Percentiles rank a stretch among this genome's conserved stretches.
Evolutionary conservation across 1,284 basidiomycete genomes (phyloP).

Genomic region (Schizophyllum commune): DNA sequence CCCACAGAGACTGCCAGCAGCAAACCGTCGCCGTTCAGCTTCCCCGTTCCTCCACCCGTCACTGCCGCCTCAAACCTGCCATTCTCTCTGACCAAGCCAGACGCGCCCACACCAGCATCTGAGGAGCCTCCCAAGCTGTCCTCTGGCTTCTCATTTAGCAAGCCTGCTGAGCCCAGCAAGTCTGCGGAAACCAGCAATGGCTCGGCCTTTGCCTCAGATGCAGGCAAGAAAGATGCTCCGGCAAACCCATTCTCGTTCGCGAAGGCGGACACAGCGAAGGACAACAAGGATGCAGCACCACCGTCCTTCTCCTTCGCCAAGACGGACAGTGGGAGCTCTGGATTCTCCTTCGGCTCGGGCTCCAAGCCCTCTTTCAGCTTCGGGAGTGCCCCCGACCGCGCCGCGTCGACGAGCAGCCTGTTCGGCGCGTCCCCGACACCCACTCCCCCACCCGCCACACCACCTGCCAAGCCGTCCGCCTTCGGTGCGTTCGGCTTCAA

Average conservation of each 20-base stretch:
- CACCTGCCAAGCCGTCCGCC: slow-evolving; percentile 1
- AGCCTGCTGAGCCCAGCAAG: background rate
- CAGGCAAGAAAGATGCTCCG: too few species aligned
- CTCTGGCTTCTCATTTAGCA: background rate
- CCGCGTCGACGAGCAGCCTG: background rate
- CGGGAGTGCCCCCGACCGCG: background rate
- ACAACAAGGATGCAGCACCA: background rate
- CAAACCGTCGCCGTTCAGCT: background rate
- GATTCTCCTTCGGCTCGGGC: slow-evolving; percentile 5
- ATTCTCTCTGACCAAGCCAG: background rate
- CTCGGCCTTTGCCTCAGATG: background rate
- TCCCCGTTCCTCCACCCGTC: background rate
- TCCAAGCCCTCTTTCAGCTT: slow-evolving; percentile 2
- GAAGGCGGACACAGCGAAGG: background rate
- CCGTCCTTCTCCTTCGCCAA: background rate
- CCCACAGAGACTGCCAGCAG: slow-evolving; percentile 3
- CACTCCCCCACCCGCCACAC: slow-evolving; percentile 1
- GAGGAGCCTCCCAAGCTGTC: background rate
- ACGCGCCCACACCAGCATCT: too few species aligned
- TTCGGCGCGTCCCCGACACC: slow-evolving; percentile 2
- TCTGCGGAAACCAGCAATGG: background rate
- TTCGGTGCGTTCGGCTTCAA: slow-evolving; percentile 8
- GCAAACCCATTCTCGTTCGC: background rate
- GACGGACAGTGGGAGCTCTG: background rate
- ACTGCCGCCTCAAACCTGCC: background rate